Conservation (phyloP, 106 monocot genomes). For the Posidonia australis region DNA sequence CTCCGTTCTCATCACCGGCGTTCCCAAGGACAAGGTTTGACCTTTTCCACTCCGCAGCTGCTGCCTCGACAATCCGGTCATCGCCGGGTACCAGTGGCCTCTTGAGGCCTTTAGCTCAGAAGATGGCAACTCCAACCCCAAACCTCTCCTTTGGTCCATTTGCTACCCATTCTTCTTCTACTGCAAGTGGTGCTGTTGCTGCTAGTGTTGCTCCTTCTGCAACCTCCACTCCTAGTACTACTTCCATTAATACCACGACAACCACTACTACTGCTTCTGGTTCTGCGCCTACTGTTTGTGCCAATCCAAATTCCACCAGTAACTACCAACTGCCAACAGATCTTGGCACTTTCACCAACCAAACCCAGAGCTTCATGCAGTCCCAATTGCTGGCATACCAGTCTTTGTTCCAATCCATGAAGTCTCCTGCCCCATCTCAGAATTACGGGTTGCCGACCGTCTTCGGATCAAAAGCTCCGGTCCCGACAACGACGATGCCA, state of each 20-base stretch:
- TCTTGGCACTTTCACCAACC: constrained; percentile 2
- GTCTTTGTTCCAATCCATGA: not conserved
- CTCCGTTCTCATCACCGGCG: constrained; percentile 38
- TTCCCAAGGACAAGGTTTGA: constrained; percentile 29
- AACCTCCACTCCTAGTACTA: constrained; percentile 3
- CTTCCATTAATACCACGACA: not conserved
- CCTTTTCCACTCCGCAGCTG: constrained; percentile 17
- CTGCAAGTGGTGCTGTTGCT: not conserved
- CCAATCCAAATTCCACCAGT: not conserved
- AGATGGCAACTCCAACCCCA: not conserved
- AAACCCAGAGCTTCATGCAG: constrained; percentile 1
- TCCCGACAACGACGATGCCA: not conserved
- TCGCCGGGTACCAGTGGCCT: constrained; percentile 4
- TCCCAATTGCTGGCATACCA: not conserved
- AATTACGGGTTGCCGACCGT: not conserved
- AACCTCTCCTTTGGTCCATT: not conserved
- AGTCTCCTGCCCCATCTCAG: not conserved
- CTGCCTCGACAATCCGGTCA: constrained; percentile 3
- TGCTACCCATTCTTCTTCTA: constrained; percentile 1
- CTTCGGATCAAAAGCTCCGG: not conserved
- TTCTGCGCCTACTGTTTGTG: not conserved
- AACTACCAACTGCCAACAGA: constrained; percentile 15
- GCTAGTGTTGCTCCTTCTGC: constrained; percentile 3
- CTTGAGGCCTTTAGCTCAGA: constrained; percentile 44
- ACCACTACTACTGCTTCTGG: not conserved